These are phyloP conservation scores for Tylopilus subfusipes DNA, from an alignment of 768 basidiomycete genomes.

Conservation along the genomic window DNA sequence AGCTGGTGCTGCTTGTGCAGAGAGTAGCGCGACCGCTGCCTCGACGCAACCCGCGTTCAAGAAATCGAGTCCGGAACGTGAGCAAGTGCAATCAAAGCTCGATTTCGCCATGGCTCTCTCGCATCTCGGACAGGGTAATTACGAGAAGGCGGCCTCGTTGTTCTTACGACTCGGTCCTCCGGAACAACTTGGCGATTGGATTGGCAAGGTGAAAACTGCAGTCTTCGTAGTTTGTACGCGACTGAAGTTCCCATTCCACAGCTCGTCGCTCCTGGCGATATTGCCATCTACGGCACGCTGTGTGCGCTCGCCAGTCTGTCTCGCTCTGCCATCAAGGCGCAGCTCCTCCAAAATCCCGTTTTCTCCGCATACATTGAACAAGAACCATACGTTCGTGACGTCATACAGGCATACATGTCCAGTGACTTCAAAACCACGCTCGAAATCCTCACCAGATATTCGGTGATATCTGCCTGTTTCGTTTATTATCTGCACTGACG, in stretches of 20 bases:
- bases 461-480: conserved; percentile 40
- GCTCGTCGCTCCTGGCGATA: conserved; percentile 77
- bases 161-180: conserved; percentile 67
- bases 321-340: conserved; percentile 64
- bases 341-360: conserved; percentile 61
- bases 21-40: conserved; percentile 9
- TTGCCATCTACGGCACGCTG: conserved; percentile 82
- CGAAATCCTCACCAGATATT: conserved; percentile 67
- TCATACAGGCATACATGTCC: conserved; percentile 80
- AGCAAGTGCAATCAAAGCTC: conserved; percentile 71
- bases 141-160: conserved; percentile 73
- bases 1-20: conserved; percentile 30
- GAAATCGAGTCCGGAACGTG: conserved; percentile 53
- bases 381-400: conserved; percentile 82
- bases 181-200: conserved; percentile 74
- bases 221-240: neutral
- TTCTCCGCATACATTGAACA: conserved; percentile 81
- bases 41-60: conserved; percentile 30
- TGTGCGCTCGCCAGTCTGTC: conserved; percentile 78
- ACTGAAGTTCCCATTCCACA: neutral
- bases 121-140: conserved; percentile 65
- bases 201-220: conserved; percentile 52
- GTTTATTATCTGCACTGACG: neutral
- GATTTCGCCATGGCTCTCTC: conserved; percentile 79
- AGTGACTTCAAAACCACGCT: conserved; percentile 85